A percentile compares a stretch with the other conserved stretches of the same genome.
phyloP scores from a whole-genome alignment of 805 yeast genomes.

The Hanseniaspora vineae region DNA sequence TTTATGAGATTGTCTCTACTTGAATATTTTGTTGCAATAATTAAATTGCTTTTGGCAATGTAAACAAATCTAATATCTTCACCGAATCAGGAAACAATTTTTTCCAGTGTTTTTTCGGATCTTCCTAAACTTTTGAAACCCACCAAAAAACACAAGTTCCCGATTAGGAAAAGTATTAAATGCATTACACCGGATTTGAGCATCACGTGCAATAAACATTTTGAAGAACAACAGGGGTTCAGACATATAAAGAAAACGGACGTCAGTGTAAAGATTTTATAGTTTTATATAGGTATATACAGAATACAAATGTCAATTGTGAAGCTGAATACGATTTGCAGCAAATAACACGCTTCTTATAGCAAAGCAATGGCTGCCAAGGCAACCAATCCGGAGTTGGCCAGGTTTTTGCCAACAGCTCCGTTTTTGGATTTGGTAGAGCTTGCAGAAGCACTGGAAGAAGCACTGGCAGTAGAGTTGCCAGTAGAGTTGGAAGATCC shows the following conservation, averaged over 20 bases:
- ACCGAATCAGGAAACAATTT: too few relatives aligned
- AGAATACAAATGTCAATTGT: background rate
- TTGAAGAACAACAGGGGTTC: background rate
- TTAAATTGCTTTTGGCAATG: too few relatives aligned
- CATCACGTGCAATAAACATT: background rate
- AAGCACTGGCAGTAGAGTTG: background rate
- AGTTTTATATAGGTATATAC: too few relatives aligned
- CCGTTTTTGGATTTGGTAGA: background rate
- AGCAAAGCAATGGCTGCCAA: background rate
- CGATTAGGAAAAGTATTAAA: background rate
- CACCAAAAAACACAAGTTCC: too few relatives aligned
- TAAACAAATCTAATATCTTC: too few relatives aligned
- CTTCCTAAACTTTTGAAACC: too few relatives aligned
- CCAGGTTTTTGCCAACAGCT: background rate
- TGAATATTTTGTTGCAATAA: background rate
- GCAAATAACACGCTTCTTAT: background rate
- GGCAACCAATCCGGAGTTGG: background rate
- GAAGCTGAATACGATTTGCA: background rate
- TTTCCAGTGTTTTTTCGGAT: too few relatives aligned
- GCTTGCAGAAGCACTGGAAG: background rate
- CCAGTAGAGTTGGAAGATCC: background rate
- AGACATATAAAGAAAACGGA: too few relatives aligned
- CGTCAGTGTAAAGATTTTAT: too few relatives aligned
- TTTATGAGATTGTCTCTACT: background rate
- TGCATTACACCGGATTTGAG: too few relatives aligned